These are phyloP conservation scores for Solanum appendiculatum DNA, from an alignment of 257 asterid genomes.

Conservation along the genomic window DNA sequence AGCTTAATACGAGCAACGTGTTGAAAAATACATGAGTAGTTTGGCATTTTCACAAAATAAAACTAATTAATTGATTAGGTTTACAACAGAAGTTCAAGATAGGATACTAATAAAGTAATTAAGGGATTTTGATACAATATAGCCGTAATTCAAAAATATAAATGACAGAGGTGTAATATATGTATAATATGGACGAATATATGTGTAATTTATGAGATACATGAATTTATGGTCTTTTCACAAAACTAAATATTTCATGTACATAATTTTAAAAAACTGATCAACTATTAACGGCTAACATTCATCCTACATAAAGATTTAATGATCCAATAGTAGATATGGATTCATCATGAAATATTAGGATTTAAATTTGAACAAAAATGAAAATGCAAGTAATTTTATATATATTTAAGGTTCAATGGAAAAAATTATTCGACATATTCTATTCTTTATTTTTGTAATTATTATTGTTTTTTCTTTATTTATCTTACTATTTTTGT, in stretches of 20 bases:
- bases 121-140: neutral
- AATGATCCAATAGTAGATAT: too few relatives aligned
- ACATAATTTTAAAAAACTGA: neutral
- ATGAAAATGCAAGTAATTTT: neutral
- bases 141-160: neutral
- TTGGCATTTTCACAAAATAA: neutral
- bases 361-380: neutral
- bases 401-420: neutral
- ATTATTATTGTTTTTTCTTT: neutral
- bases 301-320: too few relatives aligned
- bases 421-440: neutral
- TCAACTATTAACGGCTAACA: neutral
- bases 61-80: neutral
- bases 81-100: neutral
- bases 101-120: neutral
- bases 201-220: neutral
- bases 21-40: neutral
- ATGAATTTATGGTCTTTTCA: neutral
- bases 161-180: neutral
- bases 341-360: neutral
- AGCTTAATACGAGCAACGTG: neutral
- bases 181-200: neutral
- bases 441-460: neutral
- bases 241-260: neutral
- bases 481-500: neutral